phyloP scores from a whole-genome alignment of 495 filamentous ascomycete species.

The Tricharina praecox region DNA sequence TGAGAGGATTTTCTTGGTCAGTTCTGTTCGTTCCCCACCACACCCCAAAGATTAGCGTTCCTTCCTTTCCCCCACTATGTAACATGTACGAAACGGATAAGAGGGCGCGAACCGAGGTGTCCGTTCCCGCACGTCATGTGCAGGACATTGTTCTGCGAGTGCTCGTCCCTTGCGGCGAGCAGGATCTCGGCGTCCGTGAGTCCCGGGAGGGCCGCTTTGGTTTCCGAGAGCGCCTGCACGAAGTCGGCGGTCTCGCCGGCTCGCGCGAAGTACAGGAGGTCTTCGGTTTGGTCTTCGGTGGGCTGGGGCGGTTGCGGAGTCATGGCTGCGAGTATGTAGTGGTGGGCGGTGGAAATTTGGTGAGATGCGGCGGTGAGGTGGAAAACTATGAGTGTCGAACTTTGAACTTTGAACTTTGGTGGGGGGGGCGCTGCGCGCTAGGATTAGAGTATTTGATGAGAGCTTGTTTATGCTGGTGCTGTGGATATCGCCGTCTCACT shows the following conservation, averaged over 20 bases:
- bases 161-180: conserved; percentile 46
- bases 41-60: no score
- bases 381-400: no score
- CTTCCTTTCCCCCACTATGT: no score
- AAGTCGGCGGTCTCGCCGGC: conserved; percentile 57
- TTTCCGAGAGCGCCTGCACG: conserved; percentile 37
- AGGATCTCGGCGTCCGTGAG: conserved; percentile 44
- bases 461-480: no score
- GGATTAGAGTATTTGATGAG: no score
- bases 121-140: conserved; percentile 89
- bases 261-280: conserved; percentile 72
- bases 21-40: conserved; percentile 27
- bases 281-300: conserved; percentile 63
- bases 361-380: no score
- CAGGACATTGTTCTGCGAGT: conserved; percentile 52
- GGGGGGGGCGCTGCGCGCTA: no score
- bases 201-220: conserved; percentile 35
- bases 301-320: conserved; percentile 21
- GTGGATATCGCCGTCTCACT: no score
- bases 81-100: no score
- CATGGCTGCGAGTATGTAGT: no score
- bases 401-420: no score
- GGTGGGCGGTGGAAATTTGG: no score
- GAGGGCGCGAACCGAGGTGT: conserved; percentile 43
- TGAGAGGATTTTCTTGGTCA: conserved; percentile 35